Base-by-base conservation (phyloP, 2,329 filamentous ascomycete genomes). In the Macrophomina pseudophaseolina region DNA sequence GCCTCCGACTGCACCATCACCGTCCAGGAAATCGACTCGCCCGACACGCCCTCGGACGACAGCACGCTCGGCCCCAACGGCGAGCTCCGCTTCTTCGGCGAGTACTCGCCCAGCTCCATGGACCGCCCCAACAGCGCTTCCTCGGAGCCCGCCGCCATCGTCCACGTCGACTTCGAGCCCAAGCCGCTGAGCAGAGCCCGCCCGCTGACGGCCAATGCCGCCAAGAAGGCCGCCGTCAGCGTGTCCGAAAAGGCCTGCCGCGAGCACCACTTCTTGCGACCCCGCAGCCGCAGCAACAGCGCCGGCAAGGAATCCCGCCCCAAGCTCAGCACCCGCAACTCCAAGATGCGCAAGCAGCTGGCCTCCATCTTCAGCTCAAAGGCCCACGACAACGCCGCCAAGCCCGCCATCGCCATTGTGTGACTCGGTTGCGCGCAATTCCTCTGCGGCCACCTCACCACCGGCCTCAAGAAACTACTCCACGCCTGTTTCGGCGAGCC, bases 1-100 rank as follows among this genome's bases (percentile, higher is more conserved):
- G 46, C 64, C 5, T 49, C 64, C 8, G 64, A 58, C 64, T 66
- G 64, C 64, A 66, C 64, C 64, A 53, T 66, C 44, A 66, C 64
- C 53, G 64, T 66, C 64, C 53, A 59, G 44, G 64, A 66, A 28
- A 46, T 66, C 44, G 53, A 58, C 44, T 60, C 53, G 14, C 53
- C 54, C n/a, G 64, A 66, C 35, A 66, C 64, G 53, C 64, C 64
- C 33, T 51, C 64, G 2, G 52, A 58, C 64, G 32, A 59, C 64
- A 44, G 33, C 56, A 33, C 28, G 7, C 35, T 33, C 23, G 56
- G 40, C 23, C 14, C 54, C 28, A 58, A 44, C 14, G 33, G 14
- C 38, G 63, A 65, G 49, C 40, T 40, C 3, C 40, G n/a, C 40
- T 65, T 65, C 40, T 65, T 65, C 40, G 42, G 51, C 30, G 30